Evolutionary conservation across 768 basidiomycete species (phyloP).

Genomic region (Dentipellis fragilis): DNA sequence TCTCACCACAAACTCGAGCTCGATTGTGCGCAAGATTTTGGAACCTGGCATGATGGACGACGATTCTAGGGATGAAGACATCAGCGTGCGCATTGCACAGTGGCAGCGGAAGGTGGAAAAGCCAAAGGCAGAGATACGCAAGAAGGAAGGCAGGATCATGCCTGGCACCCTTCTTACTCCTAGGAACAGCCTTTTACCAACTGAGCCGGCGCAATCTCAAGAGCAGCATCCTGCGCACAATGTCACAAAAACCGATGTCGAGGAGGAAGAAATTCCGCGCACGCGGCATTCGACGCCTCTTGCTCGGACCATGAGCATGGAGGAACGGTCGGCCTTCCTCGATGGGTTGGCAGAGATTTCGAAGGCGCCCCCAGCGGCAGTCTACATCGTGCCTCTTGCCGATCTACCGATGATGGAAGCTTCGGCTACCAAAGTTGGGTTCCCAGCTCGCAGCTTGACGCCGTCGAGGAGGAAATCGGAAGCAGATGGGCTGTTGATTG

Average conservation of each 20-base stretch:
- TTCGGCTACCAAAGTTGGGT: constrained; percentile 10
- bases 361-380: constrained; percentile 7
- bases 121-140: not conserved
- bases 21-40: constrained; percentile 35
- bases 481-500: constrained; percentile 8
- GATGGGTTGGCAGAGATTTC: constrained; percentile 9
- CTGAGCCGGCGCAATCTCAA: not conserved
- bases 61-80: constrained; percentile 18
- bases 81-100: not conserved
- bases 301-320: constrained; percentile 10
- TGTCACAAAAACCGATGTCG: not conserved
- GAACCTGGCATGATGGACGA: constrained; percentile 32
- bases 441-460: constrained; percentile 6
- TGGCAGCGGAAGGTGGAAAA: not conserved
- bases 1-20: constrained; percentile 35
- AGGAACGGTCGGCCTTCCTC: constrained; percentile 10
- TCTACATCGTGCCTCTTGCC: constrained; percentile 7
- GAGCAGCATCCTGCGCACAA: not conserved
- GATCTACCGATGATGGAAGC: constrained; percentile 6
- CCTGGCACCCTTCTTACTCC: constrained; percentile 12
- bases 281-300: not conserved
- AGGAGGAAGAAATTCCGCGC: not conserved
- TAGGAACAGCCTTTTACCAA: constrained; percentile 4
- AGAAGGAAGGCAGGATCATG: constrained; percentile 10
- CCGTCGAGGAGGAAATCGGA: constrained; percentile 1